These are phyloP conservation scores for Eucalyptus tenuipes DNA, from an alignment of 345 rosid species.

Conservation along the genomic window DNA sequence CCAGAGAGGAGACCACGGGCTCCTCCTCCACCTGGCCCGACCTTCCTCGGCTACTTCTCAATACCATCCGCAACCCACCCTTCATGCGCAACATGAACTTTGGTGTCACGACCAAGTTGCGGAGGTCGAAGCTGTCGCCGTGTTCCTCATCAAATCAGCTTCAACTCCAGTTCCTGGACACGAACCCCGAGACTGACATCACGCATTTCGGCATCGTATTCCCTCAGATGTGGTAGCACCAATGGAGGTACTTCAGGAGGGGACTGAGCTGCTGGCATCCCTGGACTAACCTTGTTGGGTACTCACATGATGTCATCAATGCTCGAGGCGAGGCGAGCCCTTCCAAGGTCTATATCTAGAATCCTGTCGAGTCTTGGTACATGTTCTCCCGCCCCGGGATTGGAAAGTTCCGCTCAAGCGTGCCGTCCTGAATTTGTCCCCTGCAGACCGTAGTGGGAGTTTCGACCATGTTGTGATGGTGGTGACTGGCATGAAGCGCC, in stretches of 20 bases:
- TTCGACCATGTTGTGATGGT: background rate
- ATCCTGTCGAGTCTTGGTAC: background rate
- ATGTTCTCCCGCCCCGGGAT: background rate
- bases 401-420: background rate
- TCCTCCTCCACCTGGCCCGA: background rate
- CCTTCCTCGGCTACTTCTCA: conserved; percentile 7
- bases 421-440: background rate
- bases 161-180: background rate
- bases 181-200: background rate
- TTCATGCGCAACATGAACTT: background rate
- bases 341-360: background rate
- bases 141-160: conserved; percentile 1
- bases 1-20: background rate
- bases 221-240: background rate
- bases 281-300: background rate
- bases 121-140: background rate
- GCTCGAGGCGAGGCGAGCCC: background rate
- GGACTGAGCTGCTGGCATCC: background rate
- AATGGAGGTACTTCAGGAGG: background rate
- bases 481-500: background rate
- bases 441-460: rapidly evolving
- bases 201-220: background rate
- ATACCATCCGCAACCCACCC: background rate
- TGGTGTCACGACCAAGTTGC: conserved; percentile 5
- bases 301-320: background rate